phyloP scores from a whole-genome alignment of 306 rosid species.

The Coriaria nepalensis region DNA sequence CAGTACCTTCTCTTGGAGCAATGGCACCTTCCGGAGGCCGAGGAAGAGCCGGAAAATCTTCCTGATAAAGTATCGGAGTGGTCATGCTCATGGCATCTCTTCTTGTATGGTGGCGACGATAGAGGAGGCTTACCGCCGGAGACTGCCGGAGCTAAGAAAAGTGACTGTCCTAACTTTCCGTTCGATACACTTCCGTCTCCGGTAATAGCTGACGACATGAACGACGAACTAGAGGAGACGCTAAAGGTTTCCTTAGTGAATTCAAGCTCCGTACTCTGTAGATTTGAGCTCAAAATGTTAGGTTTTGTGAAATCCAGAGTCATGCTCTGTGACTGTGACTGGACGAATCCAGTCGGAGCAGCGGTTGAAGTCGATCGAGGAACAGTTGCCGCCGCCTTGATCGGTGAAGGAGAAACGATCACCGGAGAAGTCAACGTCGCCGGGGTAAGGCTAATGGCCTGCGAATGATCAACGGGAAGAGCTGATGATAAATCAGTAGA shows the following conservation, averaged over 20 bases:
- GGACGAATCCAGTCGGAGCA: slow-evolving; percentile 22
- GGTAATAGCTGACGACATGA: slow-evolving; percentile 79
- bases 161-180: slow-evolving; percentile 59
- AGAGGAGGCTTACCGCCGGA: slow-evolving; percentile 65
- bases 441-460: slow-evolving; percentile 13
- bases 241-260: slow-evolving; percentile 56
- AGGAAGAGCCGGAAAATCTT: slow-evolving; percentile 37
- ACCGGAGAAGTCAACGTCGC: slow-evolving; percentile 14
- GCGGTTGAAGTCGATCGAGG: slow-evolving; percentile 12
- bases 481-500: slow-evolving; percentile 9
- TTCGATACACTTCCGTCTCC: slow-evolving; percentile 83
- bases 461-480: slow-evolving; percentile 16
- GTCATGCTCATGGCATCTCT: slow-evolving; percentile 56
- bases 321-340: slow-evolving; percentile 40
- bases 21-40: slow-evolving; percentile 61
- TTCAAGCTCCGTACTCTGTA: slow-evolving; percentile 37
- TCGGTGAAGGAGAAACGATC: slow-evolving; percentile 15
- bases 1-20: slow-evolving; percentile 74
- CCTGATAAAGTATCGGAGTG: slow-evolving; percentile 50
- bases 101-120: slow-evolving; percentile 32
- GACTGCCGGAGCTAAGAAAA: slow-evolving; percentile 30
- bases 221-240: slow-evolving; percentile 74
- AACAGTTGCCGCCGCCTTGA: slow-evolving; percentile 1
- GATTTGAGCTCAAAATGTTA: slow-evolving; percentile 21
- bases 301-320: slow-evolving; percentile 76